Percentiles rank a stretch among this genome's conserved stretches.
Conservation (phyloP, 768 basidiomycete species). For the Tricholoma bakamatsutake region DNA sequence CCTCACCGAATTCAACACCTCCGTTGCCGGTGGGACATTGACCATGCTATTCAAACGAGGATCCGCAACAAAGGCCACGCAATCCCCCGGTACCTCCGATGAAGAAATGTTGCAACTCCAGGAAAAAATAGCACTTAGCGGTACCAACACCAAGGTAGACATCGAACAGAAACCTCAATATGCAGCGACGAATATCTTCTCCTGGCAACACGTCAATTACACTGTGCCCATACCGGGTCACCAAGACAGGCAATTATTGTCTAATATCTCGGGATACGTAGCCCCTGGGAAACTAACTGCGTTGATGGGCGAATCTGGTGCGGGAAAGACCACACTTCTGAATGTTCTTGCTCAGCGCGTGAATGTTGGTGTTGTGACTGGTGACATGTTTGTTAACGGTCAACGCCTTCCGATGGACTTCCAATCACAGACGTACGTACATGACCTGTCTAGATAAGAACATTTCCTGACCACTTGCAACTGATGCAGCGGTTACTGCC, state of each 20-base stretch:
- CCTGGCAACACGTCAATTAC: slow-evolving; percentile 73
- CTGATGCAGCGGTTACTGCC: slow-evolving; percentile 66
- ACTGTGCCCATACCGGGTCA: slow-evolving; percentile 44
- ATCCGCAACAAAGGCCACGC: slow-evolving; percentile 20
- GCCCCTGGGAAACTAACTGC: slow-evolving; percentile 78
- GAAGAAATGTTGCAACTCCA: slow-evolving; percentile 29
- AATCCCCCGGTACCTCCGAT: slow-evolving; percentile 20
- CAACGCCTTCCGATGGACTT: slow-evolving; percentile 50
- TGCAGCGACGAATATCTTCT: slow-evolving; percentile 59
- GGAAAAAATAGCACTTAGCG: slow-evolving; percentile 21
- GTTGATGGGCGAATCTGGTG: slow-evolving; percentile 59
- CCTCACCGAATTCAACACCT: slow-evolving; percentile 50
- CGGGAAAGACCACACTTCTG: slow-evolving; percentile 53
- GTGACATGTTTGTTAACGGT: slow-evolving; percentile 52
- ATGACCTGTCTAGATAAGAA: neutral
- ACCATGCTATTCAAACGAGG: slow-evolving; percentile 65
- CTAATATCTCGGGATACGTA: slow-evolving; percentile 75
- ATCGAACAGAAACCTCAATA: slow-evolving; percentile 30
- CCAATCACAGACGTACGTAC: slow-evolving; percentile 48
- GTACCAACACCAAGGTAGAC: slow-evolving; percentile 14
- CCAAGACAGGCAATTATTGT: slow-evolving; percentile 46
- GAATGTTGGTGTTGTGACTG: slow-evolving; percentile 40
- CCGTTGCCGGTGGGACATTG: slow-evolving; percentile 29
- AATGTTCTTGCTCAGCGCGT: slow-evolving; percentile 51
- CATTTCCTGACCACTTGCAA: neutral